phyloP scores from a whole-genome alignment of 73 alveolate species.

The Tetrahymena borealis region DNA sequence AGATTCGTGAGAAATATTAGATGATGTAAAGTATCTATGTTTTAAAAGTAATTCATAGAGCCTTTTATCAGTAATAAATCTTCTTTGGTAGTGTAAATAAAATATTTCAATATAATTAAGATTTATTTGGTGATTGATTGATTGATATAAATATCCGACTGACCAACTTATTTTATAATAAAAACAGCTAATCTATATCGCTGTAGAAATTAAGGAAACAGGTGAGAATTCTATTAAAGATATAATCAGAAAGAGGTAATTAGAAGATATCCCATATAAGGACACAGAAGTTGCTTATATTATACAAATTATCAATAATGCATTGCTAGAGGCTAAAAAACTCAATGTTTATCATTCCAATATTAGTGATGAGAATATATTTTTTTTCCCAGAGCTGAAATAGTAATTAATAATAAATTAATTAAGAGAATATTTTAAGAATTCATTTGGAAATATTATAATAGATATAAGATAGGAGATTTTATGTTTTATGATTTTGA shows the following conservation, averaged over 20 bases:
- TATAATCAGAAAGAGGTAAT: background rate
- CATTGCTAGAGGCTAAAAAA: background rate
- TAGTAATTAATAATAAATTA: no score
- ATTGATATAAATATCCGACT: no score
- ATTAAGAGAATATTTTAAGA: no score
- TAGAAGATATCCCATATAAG: background rate
- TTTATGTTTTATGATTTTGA: background rate
- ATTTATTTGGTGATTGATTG: no score
- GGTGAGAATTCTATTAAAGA: background rate
- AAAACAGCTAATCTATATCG: background rate
- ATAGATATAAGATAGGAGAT: background rate
- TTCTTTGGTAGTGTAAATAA: background rate
- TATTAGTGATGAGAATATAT: background rate
- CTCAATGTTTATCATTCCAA: background rate
- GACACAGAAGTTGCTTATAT: background rate
- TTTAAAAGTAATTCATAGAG: background rate
- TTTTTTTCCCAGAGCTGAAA: background rate
- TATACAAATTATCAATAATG: background rate
- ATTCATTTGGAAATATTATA: no score
- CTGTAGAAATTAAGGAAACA: background rate
- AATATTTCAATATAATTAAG: no score
- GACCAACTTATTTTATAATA: background rate
- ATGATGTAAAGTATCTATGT: background rate
- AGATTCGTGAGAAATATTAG: background rate
- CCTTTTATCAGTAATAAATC: background rate